phyloP scores from a whole-genome alignment of 192 early-diverging fungal genomes.

The Coemansia sp. region DNA sequence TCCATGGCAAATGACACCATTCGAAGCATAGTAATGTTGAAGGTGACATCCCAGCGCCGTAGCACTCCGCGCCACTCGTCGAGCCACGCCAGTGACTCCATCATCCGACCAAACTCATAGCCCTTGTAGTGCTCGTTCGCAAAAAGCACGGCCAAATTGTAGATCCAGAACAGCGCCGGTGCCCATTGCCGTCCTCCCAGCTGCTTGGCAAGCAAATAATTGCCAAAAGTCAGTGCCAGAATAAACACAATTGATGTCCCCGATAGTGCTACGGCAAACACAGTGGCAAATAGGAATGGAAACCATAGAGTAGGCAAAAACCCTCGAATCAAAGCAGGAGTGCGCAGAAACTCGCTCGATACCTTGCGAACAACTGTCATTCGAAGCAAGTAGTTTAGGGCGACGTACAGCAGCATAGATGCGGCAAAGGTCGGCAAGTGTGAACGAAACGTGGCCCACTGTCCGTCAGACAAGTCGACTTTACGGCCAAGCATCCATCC shows the following conservation, averaged over 20 bases:
- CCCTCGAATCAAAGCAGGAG: not conserved
- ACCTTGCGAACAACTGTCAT: not conserved
- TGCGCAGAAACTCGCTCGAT: not conserved
- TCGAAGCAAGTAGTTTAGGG: constrained; percentile 21
- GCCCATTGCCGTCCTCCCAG: constrained; percentile 53
- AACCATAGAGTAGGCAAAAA: constrained; percentile 52
- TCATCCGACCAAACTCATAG: constrained; percentile 59
- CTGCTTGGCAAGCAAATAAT: constrained; percentile 61
- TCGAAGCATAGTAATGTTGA: constrained; percentile 85
- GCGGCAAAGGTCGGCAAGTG: constrained; percentile 48
- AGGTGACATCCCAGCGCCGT: constrained; percentile 80
- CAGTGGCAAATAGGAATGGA: constrained; percentile 55
- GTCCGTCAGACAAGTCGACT: constrained; percentile 53
- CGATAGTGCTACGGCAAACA: constrained; percentile 63
- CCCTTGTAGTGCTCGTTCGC: constrained; percentile 71
- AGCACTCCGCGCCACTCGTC: constrained; percentile 68
- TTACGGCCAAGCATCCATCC: constrained; percentile 73
- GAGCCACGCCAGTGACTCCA: constrained; percentile 57
- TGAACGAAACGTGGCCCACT: constrained; percentile 50
- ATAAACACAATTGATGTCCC: constrained; percentile 80
- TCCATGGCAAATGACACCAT: constrained; percentile 94
- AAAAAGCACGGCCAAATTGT: constrained; percentile 76
- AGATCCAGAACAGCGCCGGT: constrained; percentile 75
- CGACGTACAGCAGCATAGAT: constrained; percentile 30
- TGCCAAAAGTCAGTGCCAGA: constrained; percentile 55